A percentile compares a stretch with the other conserved stretches of the same genome.
These are phyloP conservation scores for Pseudotsuga menziesii DNA, from an alignment of 75 land plant genomes.

Conservation along the genomic window DNA sequence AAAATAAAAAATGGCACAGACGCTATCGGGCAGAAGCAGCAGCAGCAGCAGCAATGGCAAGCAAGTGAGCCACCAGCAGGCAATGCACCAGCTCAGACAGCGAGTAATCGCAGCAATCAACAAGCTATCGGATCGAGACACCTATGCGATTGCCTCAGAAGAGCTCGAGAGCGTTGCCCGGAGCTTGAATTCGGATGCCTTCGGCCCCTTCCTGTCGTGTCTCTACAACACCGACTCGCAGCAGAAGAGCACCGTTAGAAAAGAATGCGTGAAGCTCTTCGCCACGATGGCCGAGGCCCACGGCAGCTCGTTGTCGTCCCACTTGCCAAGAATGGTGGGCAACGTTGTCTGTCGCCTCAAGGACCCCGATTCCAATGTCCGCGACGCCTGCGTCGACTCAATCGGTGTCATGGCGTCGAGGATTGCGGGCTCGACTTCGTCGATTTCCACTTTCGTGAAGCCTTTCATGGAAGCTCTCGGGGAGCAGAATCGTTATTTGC, in stretches of 20 bases:
- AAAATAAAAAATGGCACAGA: not conserved
- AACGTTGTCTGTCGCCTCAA: conserved; percentile 58
- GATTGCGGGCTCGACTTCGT: conserved; percentile 19
- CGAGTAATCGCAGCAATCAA: conserved; percentile 52
- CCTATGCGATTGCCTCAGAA: conserved; percentile 51
- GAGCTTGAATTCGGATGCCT: conserved; percentile 41
- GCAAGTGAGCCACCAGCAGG: conserved; percentile 11
- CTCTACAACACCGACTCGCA: conserved; percentile 57
- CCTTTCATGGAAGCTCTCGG: conserved; percentile 63
- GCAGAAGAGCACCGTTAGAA: conserved; percentile 69
- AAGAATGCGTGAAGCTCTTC: conserved; percentile 64
- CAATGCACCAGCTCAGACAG: conserved; percentile 48
- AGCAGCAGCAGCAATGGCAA: not conserved
- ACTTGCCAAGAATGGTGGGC: conserved; percentile 56
- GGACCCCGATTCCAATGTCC: conserved; percentile 82
- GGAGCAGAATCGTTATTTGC: conserved; percentile 64
- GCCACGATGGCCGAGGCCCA: conserved; percentile 53
- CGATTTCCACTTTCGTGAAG: conserved; percentile 42
- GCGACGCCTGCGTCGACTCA: conserved; percentile 74
- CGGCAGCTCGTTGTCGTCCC: conserved; percentile 46
- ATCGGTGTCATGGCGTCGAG: conserved; percentile 40
- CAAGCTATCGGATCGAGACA: conserved; percentile 88
- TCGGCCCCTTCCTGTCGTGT: conserved; percentile 65
- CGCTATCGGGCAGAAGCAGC: not conserved
- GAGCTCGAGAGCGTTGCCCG: conserved; percentile 72